Conservation (phyloP, 768 basidiomycete species). For the Hemileccinum rubropunctum region DNA sequence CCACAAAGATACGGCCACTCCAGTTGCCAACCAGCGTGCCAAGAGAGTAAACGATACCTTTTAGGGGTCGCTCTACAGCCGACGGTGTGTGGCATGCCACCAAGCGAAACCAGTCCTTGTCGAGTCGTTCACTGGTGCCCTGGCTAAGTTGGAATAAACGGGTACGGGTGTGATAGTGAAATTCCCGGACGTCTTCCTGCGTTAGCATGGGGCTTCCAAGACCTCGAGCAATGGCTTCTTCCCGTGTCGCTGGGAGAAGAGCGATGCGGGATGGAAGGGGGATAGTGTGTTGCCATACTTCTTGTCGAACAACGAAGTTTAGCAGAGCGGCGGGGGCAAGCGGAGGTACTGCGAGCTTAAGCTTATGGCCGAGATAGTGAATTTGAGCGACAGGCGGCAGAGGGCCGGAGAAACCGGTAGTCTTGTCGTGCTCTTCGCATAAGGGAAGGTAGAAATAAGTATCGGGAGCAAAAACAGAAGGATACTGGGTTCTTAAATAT, state of each 20-base stretch:
- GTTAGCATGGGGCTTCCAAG: conserved; percentile 31
- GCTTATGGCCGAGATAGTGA: conserved; percentile 39
- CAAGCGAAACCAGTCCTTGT: conserved; percentile 49
- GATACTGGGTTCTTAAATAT: conserved; percentile 32
- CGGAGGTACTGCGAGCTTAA: conserved; percentile 41
- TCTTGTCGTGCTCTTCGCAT: conserved; percentile 24
- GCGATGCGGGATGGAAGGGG: conserved; percentile 22
- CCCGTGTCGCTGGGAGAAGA: conserved; percentile 35
- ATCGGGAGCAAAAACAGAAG: conserved; percentile 44
- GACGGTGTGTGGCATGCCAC: conserved; percentile 42
- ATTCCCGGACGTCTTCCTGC: conserved; percentile 40
- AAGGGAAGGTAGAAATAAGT: conserved; percentile 42
- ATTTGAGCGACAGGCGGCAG: conserved; percentile 33
- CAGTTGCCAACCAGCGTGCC: conserved; percentile 46
- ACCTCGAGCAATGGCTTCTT: conserved; percentile 30
- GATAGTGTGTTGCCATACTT: conserved; percentile 33
- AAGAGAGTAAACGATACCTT: conserved; percentile 40
- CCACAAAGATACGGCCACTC: conserved; percentile 46
- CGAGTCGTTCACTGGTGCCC: conserved; percentile 34
- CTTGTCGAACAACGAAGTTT: conserved; percentile 34
- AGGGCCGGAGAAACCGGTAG: conserved; percentile 31
- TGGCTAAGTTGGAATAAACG: conserved; percentile 22
- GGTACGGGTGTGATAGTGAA: conserved; percentile 37
- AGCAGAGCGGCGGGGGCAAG: conserved; percentile 41
- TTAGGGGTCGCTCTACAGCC: conserved; percentile 34